Evolutionary conservation across 352 stramenopile species (phyloP), one percentile per base, ranked within the genome.

Genomic region (Globisporangium middletonii): DNA sequence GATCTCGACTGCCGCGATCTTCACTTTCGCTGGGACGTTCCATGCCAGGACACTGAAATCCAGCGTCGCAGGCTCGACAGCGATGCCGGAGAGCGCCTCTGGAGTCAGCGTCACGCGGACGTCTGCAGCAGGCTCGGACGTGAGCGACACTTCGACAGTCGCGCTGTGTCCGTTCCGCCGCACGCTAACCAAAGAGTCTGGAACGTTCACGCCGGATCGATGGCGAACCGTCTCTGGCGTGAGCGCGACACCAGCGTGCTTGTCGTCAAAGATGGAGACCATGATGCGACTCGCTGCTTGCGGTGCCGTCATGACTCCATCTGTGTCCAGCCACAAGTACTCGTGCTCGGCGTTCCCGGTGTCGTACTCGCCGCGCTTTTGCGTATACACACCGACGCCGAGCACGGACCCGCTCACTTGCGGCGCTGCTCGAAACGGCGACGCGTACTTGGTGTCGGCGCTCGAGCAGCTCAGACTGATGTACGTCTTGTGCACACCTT

Each of bases 241-340:
- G 19, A 86, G 8, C 5, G 61, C 19, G 18, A 88, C 27, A n/a
- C 66, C 64, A 5, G 69, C 59, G 19, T 76, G 75, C 38, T 86
- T 66, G 48, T 86, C 67, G 57, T 88, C 78, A 1, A 91, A 60
- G 38, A 82, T 71, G 54, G 73, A 89, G 8, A 47, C 68, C 1
- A 66, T 55, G 33, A 89, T 46, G 1, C 44, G 55, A 4, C 60
- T 53, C 15, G 51, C 47, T 2, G 51, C 13, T 4, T 30, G 33
- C 8, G 80, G 80, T 51, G 73, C 69, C 4, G 78, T 88, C 50
- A 88, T 53, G 6, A 90, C 64, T 2, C 77, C 80, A 35, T 66
- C 59, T 13, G 11, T 50, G 43, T 84, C 72, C 1, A 50, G 28
- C 78, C 78, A 91, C 0, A 64, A 56, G 59, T 81, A 89, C 13